Conservation (phyloP, 495 filamentous ascomycete genomes). For the Hyaloscypha bicolor region DNA sequence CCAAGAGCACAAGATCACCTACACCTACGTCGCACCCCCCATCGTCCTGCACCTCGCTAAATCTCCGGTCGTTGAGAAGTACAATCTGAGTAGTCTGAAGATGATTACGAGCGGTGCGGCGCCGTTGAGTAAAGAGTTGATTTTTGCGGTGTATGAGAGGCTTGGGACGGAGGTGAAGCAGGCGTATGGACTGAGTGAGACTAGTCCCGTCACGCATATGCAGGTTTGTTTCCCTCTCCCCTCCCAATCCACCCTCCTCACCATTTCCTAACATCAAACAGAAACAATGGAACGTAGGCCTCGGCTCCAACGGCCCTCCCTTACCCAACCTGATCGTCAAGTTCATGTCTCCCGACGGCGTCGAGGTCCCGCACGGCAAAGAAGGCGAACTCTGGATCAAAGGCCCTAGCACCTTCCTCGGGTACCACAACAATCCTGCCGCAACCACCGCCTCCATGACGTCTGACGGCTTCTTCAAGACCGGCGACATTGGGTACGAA, state of each 20-base stretch:
- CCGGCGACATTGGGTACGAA: constrained; percentile 67
- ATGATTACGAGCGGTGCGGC: constrained; percentile 82
- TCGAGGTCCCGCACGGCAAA: constrained; percentile 43
- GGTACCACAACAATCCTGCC: constrained; percentile 64
- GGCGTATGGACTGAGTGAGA: constrained; percentile 59
- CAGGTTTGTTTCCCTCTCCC: constrained; percentile 66
- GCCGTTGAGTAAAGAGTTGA: constrained; percentile 80
- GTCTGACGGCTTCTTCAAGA: constrained; percentile 66
- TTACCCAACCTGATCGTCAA: constrained; percentile 82
- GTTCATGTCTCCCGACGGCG: constrained; percentile 62
- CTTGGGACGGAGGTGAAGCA: constrained; percentile 69
- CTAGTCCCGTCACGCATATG: constrained; percentile 51
- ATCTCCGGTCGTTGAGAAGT: constrained; percentile 62
- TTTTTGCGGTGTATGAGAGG: constrained; percentile 72
- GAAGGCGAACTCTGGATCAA: constrained; percentile 69
- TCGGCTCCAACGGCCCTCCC: constrained; percentile 79
- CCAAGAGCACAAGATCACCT: constrained; percentile 68
- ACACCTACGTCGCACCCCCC: constrained; percentile 64
- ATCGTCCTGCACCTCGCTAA: constrained; percentile 76
- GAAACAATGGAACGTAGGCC: constrained; percentile 69
- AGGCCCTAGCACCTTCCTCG: constrained; percentile 66
- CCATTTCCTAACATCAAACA: constrained; percentile 50
- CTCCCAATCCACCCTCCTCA: constrained; percentile 60
- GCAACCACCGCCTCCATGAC: constrained; percentile 60
- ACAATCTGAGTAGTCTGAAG: constrained; percentile 68